phyloP scores from a whole-genome alignment of 1,284 basidiomycete species.

The Moesziomyces sp. region DNA sequence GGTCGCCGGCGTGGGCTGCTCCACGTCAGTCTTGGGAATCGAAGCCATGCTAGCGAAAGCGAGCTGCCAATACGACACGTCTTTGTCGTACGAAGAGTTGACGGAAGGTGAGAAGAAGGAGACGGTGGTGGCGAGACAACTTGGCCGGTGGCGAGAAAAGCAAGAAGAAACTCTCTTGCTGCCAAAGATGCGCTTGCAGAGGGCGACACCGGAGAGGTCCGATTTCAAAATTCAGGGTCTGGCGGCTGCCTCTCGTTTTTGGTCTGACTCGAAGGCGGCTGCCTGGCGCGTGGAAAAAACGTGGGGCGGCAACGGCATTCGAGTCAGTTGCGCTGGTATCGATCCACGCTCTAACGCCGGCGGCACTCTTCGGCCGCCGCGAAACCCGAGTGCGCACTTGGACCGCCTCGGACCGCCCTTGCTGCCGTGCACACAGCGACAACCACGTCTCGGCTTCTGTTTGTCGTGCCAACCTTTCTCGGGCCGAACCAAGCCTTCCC shows the following conservation, averaged over 20 bases:
- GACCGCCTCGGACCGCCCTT: too few species aligned
- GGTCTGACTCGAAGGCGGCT: not conserved
- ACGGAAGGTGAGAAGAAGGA: too few species aligned
- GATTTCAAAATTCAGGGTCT: not conserved
- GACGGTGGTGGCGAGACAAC: too few species aligned
- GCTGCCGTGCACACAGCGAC: too few species aligned
- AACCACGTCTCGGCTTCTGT: too few species aligned
- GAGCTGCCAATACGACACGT: too few species aligned
- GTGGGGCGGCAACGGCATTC: not conserved
- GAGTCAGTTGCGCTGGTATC: too few species aligned
- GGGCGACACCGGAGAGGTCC: not conserved
- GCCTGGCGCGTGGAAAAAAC: not conserved
- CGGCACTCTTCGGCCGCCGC: not conserved
- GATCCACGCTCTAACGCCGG: not conserved
- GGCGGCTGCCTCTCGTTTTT: not conserved
- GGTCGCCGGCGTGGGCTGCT: constrained; percentile 14
- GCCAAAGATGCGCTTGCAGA: too few species aligned
- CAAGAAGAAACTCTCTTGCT: not conserved
- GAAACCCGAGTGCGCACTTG: not conserved
- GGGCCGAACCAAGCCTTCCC: not conserved
- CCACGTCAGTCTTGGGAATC: constrained; percentile 25
- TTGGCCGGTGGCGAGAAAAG: not conserved
- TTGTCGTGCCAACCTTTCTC: not conserved
- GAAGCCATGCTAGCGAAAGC: not conserved
- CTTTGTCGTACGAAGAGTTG: too few species aligned